Evolutionary conservation across 2,329 filamentous ascomycete genomes (phyloP), one percentile per base, ranked within the genome.

Genomic region (Cladosporium sp.): DNA sequence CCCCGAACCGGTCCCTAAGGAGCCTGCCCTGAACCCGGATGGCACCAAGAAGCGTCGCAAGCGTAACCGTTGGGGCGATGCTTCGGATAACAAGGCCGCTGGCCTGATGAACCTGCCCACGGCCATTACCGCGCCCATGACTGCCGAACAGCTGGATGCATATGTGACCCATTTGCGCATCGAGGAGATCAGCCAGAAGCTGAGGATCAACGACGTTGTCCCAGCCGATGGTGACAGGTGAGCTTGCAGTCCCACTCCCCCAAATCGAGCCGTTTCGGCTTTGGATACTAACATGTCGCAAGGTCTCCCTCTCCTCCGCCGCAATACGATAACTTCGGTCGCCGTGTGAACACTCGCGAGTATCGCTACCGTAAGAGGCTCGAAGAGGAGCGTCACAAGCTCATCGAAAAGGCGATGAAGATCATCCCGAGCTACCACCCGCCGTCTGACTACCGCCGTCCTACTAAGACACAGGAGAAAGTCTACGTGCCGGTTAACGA

Each of bases 401-500:
- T 97, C 64, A 89, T 98, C 70, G 93, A 98, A 70, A 96, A 95
- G 79, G 93, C 93, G 65, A 95, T 97, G 89, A 97, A 97, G 79
- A 90, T 89, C 68, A 97, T 98, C 72, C 92, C 93, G 77, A 96
- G 96, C 83, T 98, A 98, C 72, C 90, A 97, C 71, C 93, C 93
- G 66, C 93, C 93, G 55, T 89, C 92, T 80, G 93, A 98, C 73
- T 98, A 98, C 74, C 89, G 93, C 72, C 89, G 93, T 67, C 93
- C 93, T 58, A 97, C 92, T 72, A 98, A 98, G 87, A 98, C 93
- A 70, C 93, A 98, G 77, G 93, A 98, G 81, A 98, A 98, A 81
- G 95, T 98, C 87, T 98, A 98, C 73, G 93, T 98, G 73, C 93
- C 93, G 72, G 93, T 98, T 78, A 98, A 98, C 83, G 93, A 98